Conservation (phyloP, 352 stramenopile species). For the Albugo candida region DNA sequence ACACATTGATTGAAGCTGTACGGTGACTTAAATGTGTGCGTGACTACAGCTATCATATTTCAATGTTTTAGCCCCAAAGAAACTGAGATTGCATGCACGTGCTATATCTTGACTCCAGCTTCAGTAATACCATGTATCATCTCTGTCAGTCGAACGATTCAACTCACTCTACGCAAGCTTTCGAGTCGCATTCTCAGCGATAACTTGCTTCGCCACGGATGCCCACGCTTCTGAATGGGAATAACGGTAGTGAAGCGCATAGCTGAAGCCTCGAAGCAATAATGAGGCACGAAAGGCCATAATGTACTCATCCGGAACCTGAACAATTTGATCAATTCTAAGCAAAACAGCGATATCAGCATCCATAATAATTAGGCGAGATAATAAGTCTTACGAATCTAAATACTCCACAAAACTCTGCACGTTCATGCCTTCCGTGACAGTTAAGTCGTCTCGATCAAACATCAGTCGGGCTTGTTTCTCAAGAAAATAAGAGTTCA, state of each 20-base stretch:
- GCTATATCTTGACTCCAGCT: too few species aligned
- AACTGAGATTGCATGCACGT: too few species aligned
- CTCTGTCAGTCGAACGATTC: too few species aligned
- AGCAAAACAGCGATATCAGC: background rate
- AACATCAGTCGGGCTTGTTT: constrained; percentile 73
- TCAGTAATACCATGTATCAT: too few species aligned
- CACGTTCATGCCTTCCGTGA: constrained; percentile 71
- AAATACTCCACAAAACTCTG: constrained; percentile 74
- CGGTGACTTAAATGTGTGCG: too few species aligned
- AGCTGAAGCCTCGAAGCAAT: constrained; percentile 69
- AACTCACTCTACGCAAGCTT: too few species aligned
- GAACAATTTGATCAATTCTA: constrained; percentile 60
- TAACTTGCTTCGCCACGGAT: constrained; percentile 31
- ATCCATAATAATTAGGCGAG: background rate
- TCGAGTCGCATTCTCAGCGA: constrained; percentile 17
- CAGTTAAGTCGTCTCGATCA: constrained; percentile 59
- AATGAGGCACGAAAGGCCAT: constrained; percentile 77
- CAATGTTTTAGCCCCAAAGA: too few species aligned
- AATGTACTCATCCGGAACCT: constrained; percentile 72
- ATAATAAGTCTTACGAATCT: constrained; percentile 31
- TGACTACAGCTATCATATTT: too few species aligned
- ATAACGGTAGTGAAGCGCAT: constrained; percentile 70
- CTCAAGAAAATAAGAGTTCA: constrained; percentile 66
- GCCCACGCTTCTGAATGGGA: constrained; percentile 73
- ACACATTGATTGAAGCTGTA: too few species aligned